Conservation (phyloP, 73 alveolate species). For the Urostyla sp. region DNA sequence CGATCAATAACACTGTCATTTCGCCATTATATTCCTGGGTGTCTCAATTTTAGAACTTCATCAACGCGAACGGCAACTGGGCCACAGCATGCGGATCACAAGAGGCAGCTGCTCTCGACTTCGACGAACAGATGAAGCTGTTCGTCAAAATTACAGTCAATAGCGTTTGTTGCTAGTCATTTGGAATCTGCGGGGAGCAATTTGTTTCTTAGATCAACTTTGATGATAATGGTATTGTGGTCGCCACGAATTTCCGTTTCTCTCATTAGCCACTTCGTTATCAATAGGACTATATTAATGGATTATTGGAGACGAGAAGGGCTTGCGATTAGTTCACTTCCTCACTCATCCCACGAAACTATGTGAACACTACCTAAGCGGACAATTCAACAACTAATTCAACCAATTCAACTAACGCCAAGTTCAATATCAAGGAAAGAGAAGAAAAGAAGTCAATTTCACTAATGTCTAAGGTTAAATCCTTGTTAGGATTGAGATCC, state of each 20-base stretch:
- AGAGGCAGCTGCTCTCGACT: slow-evolving; percentile 77
- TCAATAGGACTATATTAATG: slow-evolving; percentile 74
- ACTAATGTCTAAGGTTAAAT: neutral
- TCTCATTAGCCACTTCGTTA: slow-evolving; percentile 85
- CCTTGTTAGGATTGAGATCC: slow-evolving; percentile 12
- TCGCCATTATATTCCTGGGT: slow-evolving; percentile 97
- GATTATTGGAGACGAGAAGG: slow-evolving; percentile 85
- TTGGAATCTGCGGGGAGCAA: slow-evolving; percentile 96
- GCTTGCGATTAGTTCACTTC: slow-evolving; percentile 77
- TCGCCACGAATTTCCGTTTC: slow-evolving; percentile 90
- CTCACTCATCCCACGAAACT: slow-evolving; percentile 47
- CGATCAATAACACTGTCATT: slow-evolving; percentile 81
- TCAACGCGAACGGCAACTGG: slow-evolving; percentile 79
- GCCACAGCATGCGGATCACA: slow-evolving; percentile 77
- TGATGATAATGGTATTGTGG: slow-evolving; percentile 85
- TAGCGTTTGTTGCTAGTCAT: slow-evolving; percentile 86
- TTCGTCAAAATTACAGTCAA: slow-evolving; percentile 84
- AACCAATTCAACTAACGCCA: no score
- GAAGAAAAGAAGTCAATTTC: neutral
- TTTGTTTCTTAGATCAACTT: slow-evolving; percentile 84
- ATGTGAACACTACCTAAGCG: neutral
- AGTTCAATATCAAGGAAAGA: no score
- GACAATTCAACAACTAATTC: neutral
- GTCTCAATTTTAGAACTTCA: slow-evolving; percentile 79
- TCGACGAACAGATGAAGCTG: slow-evolving; percentile 83